Evolutionary conservation across 2,329 filamentous ascomycete species (phyloP), one percentile per base, ranked within the genome.

Genomic region (Nannizzia gypsea): DNA sequence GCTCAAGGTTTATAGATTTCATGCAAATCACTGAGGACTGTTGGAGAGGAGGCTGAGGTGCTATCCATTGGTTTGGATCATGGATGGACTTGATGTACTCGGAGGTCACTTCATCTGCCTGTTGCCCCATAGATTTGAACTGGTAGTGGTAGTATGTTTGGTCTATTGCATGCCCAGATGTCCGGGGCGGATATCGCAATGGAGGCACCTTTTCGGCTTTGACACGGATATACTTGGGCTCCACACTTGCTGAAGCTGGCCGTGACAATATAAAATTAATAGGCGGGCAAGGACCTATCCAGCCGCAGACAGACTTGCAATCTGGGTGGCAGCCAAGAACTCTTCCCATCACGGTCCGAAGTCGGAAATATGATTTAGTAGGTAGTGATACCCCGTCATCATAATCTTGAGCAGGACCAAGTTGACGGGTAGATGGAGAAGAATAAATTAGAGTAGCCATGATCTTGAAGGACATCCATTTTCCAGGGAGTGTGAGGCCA

Each of bases 381-480:
- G 36, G 36, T 3, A 40, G 9, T 40, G 36, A 40, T 13, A 40
- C 56, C 31, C 50, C 58, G 56, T 34, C 56, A 28, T 15, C 36
- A 28, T 8, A 55, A 52, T 15, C 34, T 52, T 28, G 34, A 20
- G 20, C 52, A 17, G 40, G 57, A n/a, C n/a, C 54, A 54, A 13
- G 24, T 5, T 28, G 24, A 15, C 31, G 24, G 50, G 46, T 56
- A 6, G 48, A 48, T 11, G 58, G 36, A 22, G 58, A 55, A 17
- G 36, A 56, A 44, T 60, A 28, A 36, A 60, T 46, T n/a, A 60
- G 50, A 24, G 40, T 50, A 1, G 58, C 42, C 58, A 60, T 60
- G 8, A 60, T 36, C 6, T 54, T 50, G 38, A 50, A 42, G 24
- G 56, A 48, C 48, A 60, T 5, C 24, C 48, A 22, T 56, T 60